Percentiles rank a stretch among this genome's conserved stretches.
These are phyloP conservation scores for Solanum chilense DNA, from an alignment of 257 asterid species.

Conservation along the genomic window DNA sequence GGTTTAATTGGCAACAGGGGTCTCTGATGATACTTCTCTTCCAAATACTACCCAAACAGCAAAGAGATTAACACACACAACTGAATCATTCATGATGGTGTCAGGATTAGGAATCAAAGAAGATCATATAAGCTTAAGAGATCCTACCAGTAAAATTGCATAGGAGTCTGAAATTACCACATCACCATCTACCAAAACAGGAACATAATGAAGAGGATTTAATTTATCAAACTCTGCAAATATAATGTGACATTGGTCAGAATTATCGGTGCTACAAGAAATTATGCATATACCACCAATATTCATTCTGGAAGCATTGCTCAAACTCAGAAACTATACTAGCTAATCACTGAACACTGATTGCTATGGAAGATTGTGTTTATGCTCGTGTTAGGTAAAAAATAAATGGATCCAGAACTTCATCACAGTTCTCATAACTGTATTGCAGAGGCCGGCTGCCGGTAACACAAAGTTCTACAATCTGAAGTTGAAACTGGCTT, in stretches of 20 bases:
- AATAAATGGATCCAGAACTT: not conserved
- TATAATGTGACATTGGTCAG: not conserved
- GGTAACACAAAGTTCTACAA: not conserved
- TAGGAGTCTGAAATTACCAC: constrained; percentile 58
- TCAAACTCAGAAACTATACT: not conserved
- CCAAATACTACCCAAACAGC: constrained; percentile 42
- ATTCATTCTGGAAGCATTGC: not conserved
- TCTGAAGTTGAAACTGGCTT: not conserved
- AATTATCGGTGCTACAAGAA: not conserved
- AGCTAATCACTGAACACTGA: not conserved
- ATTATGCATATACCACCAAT: not conserved
- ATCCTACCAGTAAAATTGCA: constrained; percentile 52
- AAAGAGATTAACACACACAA: not conserved
- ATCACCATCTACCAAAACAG: constrained; percentile 71
- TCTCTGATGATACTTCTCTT: constrained; percentile 52
- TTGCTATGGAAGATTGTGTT: not conserved
- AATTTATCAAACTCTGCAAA: constrained; percentile 66
- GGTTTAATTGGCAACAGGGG: constrained; percentile 51
- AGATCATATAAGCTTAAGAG: not conserved
- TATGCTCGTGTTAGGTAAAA: not conserved
- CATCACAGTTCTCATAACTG: not conserved
- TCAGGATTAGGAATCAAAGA: not conserved
- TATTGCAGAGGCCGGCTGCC: not conserved
- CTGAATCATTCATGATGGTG: not conserved
- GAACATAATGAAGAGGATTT: constrained; percentile 66